Evolutionary conservation across 2,329 filamentous ascomycete genomes (phyloP), one percentile per base, ranked within the genome.

Genomic region (Nakataea oryzae): DNA sequence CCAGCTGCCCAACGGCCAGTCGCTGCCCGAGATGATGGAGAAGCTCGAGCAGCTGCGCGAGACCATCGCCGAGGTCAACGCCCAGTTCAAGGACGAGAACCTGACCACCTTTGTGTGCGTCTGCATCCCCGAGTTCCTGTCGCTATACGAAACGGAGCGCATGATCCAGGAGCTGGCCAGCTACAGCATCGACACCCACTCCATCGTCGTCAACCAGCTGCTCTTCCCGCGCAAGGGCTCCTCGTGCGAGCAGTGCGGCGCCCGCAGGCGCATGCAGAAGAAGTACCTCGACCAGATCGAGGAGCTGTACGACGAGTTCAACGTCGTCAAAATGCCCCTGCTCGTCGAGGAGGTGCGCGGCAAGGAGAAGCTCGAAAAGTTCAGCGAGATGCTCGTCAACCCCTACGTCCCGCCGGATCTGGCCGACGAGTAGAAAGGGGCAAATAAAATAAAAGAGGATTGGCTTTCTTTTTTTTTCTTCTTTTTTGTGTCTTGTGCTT

Each of bases 221-320:
- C 80, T 99, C 62, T 99, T 96, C 79, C 95, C 95, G 24, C 90
- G 90, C 75, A 83, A 87, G 67, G 88, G 87, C 61, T 96, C 89
- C 72, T 83, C 86, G 47, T 99, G 95, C 76, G 92, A 97, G 65
- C 95, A 99, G 80, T 99, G 95, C 77, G 96, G 92, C 72, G 90
- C 95, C 57, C 82, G 95, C 66, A 82, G 93, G 71, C 96, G 96
- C 81, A 99, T 99, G 95, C 95, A 99, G 81, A 95, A 92, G 81
- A 99, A 99, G 80, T 99, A 99, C 73, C 82, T 99, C 56, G 93
- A 97, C 73, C 93, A 99, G 81, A 97, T 97, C 70, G 93, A 96
- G 77, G 95, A 99, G 79, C 78, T 99, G 63, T 99, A 99, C 74
- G 93, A 97, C 72, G 95, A 99, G 75, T 99, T 99, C 79, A 96